Base-by-base conservation (phyloP, 805 yeast species). In the Priceomyces melissophilus region DNA sequence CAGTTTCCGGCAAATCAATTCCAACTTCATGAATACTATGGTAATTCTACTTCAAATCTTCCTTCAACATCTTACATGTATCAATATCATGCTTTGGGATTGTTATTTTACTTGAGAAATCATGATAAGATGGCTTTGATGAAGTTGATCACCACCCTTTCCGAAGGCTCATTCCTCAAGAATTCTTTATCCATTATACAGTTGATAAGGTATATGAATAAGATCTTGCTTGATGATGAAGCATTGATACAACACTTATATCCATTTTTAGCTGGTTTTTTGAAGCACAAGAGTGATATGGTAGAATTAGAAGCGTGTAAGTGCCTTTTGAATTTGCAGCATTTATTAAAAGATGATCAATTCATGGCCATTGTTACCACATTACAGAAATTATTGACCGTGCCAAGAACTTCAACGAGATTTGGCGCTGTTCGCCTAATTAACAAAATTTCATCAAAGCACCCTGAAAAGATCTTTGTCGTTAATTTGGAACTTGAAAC, bases 1-100 rank as follows among this genome's bases (percentile, higher is more conserved):
- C 65, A 60, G 37, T 74, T 77, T 50, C 78, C 78, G 3, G 46
- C 69, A 26, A 63, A 66, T 43, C 80, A 73, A 54, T 76, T 71
- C 52, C 68, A 72, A 43, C 65, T 71, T 37, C 82, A 77, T 49
- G 82, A 76, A 47, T 77, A 70, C 50, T 82, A 78, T 54, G 81
- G 80, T 28, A 52, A 63, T 45, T 68, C 75, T 40, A 75, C 74
- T 42, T 56, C 73, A 10, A 67, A 67, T 54, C 61, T 76, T 45
- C 84, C 91, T 38, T 70, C 80, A 12, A 81, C 91, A 33, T 79
- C 95, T 14, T 81, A 76, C 63, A 84, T 87, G 73, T 77, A 95
- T 44, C 98, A 93, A 71, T 93, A 91, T 67, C 98, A 93, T 63
- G 97, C 99, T 2, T 72, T 93, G 51, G 97, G 96, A 16, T 75